phyloP scores from a whole-genome alignment of 1,139 yeast genomes.

The Diutina sp. region DNA sequence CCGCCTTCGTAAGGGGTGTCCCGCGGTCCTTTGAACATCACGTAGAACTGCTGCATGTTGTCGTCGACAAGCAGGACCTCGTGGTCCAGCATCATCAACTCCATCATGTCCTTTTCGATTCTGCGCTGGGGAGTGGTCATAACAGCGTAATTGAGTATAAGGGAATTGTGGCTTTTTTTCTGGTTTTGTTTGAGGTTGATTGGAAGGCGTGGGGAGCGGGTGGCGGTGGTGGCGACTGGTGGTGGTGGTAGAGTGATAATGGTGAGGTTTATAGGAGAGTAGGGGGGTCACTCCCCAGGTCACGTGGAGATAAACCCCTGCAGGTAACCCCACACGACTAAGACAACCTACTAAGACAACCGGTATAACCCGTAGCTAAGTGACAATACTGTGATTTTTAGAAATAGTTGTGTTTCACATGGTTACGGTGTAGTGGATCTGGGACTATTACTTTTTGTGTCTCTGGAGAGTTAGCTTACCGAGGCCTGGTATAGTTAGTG shows the following conservation, averaged over 20 bases:
- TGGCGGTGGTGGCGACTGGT: neutral
- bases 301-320: neutral
- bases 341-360: neutral
- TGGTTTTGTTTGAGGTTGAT: neutral
- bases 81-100: constrained; percentile 90
- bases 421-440: too few species aligned
- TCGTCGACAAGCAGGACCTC: constrained; percentile 80
- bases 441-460: too few species aligned
- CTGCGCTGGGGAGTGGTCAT: constrained; percentile 65
- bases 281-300: neutral
- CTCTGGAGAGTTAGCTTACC: too few species aligned
- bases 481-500: too few species aligned
- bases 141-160: too few species aligned
- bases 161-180: neutral
- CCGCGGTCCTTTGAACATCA: constrained; percentile 75
- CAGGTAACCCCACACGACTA: neutral
- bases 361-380: neutral
- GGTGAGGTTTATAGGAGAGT: neutral
- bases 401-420: too few species aligned
- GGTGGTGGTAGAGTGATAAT: neutral
- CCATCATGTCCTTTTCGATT: constrained; percentile 95
- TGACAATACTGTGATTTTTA: too few species aligned
- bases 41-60: constrained; percentile 83
- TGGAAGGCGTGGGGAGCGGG: neutral
- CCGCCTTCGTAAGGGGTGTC: constrained; percentile 91